A percentile compares a stretch with the other conserved stretches of the same genome.
phyloP scores from a whole-genome alignment of 2,329 filamentous ascomycete genomes.

The Fusarium bulbicola region DNA sequence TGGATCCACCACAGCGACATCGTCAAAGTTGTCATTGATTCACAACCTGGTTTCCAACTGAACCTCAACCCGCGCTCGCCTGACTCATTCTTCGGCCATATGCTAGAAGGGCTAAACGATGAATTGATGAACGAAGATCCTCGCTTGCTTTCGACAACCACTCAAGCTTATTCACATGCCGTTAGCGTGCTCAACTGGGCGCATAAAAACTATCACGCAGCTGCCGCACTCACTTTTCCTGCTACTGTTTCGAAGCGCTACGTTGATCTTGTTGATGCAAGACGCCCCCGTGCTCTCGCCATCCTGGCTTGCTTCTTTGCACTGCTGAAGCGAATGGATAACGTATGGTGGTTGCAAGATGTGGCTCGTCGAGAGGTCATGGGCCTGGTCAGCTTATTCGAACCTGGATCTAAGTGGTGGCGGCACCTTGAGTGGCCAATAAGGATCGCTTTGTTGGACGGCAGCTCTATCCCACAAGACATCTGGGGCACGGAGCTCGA shows the following conservation, averaged over 20 bases:
- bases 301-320: conserved; percentile 75
- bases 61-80: conserved; percentile 62
- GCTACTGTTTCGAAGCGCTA: conserved; percentile 70
- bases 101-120: conserved; percentile 66
- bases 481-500: conserved; percentile 65
- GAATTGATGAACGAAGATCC: conserved; percentile 56
- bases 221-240: conserved; percentile 69
- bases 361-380: conserved; percentile 72
- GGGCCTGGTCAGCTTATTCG: conserved; percentile 68
- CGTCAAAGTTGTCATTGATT: conserved; percentile 70
- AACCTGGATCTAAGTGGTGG: conserved; percentile 68
- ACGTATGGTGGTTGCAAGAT: conserved; percentile 75
- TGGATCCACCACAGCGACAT: conserved; percentile 67
- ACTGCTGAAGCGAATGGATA: conserved; percentile 68
- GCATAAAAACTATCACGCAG: conserved; percentile 66
- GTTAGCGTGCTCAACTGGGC: conserved; percentile 75
- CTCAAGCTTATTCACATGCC: conserved; percentile 69
- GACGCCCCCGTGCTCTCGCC: conserved; percentile 68
- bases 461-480: conserved; percentile 61
- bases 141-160: conserved; percentile 45
- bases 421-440: conserved; percentile 69
- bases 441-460: conserved; percentile 66
- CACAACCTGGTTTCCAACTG: conserved; percentile 69
- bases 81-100: conserved; percentile 67
- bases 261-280: conserved; percentile 66